These are phyloP conservation scores for Yarrowia sp. DNA, from an alignment of 805 yeast species.

Conservation along the genomic window DNA sequence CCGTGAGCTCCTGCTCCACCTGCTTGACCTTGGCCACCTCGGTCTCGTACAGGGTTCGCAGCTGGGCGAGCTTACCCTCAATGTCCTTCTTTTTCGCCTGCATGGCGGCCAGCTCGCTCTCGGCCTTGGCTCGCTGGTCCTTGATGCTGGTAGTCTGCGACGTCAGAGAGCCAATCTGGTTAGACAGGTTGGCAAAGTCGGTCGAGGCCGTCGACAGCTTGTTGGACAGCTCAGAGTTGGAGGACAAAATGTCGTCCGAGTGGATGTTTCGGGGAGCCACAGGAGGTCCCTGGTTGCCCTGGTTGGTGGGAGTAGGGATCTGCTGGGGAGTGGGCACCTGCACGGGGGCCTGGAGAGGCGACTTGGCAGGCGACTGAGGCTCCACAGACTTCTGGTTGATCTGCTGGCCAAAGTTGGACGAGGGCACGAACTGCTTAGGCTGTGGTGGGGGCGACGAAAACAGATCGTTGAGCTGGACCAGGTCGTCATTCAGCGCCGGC, in stretches of 20 bases:
- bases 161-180: slow-evolving; percentile 75
- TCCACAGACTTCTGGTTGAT: slow-evolving; percentile 24
- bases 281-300: slow-evolving; percentile 31
- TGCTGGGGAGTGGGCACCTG: slow-evolving; percentile 9
- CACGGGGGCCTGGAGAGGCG: slow-evolving; percentile 26
- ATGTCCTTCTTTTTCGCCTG: slow-evolving; percentile 66
- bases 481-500: slow-evolving; percentile 32
- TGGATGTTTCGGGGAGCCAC: slow-evolving; percentile 28
- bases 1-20: slow-evolving; percentile 59
- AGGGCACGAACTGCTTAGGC: slow-evolving; percentile 59
- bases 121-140: slow-evolving; percentile 69
- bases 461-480: slow-evolving; percentile 50
- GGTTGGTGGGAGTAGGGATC: slow-evolving; percentile 30
- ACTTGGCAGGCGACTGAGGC: slow-evolving; percentile 25
- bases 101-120: slow-evolving; percentile 68
- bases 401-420: slow-evolving; percentile 78
- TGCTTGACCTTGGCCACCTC: slow-evolving; percentile 74
- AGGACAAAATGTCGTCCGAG: slow-evolving; percentile 49
- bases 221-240: slow-evolving; percentile 53
- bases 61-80: slow-evolving; percentile 61
- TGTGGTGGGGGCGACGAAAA: slow-evolving; percentile 44
- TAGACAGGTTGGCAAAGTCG: slow-evolving; percentile 81
- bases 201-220: slow-evolving; percentile 74
- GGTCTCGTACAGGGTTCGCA: slow-evolving; percentile 68
- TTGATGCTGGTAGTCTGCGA: slow-evolving; percentile 68